phyloP scores from a whole-genome alignment of 345 rosid genomes.

The Bruguiera gymnorhiza region DNA sequence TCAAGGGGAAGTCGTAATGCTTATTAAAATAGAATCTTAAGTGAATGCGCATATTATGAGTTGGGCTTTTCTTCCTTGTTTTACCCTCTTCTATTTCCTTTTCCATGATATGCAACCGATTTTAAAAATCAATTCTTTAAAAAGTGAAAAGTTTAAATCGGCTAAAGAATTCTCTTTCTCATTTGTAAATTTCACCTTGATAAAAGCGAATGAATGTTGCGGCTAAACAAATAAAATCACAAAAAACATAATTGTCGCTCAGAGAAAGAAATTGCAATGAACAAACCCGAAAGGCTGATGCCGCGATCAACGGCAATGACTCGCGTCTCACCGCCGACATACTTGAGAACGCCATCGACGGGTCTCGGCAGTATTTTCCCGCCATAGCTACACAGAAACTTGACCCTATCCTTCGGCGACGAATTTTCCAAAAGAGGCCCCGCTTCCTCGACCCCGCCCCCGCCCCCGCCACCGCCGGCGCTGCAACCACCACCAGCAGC shows the following conservation, averaged over 20 bases:
- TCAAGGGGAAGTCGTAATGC: no score
- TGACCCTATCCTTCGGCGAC: conserved; percentile 48
- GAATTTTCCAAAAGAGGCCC: conserved; percentile 14
- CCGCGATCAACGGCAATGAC: conserved; percentile 59
- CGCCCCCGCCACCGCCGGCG: conserved; percentile 18
- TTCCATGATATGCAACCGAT: no score
- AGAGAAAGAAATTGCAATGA: background rate
- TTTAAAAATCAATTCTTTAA: no score
- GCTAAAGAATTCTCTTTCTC: no score
- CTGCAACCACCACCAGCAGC: background rate
- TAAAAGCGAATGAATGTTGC: no score
- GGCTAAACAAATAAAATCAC: background rate
- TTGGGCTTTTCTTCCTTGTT: no score
- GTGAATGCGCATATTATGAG: no score
- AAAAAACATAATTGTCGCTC: background rate
- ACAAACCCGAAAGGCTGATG: conserved; percentile 53
- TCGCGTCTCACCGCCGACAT: conserved; percentile 92
- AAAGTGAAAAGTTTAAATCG: no score
- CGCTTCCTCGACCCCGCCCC: conserved; percentile 4
- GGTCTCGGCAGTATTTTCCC: conserved; percentile 79
- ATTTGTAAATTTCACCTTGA: no score
- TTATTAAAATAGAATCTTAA: no score
- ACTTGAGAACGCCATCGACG: conserved; percentile 66
- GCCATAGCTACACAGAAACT: conserved; percentile 83
- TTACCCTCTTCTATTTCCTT: no score